These are phyloP conservation scores for Kodamaea leandrae DNA, from an alignment of 805 yeast genomes.

Conservation along the genomic window DNA sequence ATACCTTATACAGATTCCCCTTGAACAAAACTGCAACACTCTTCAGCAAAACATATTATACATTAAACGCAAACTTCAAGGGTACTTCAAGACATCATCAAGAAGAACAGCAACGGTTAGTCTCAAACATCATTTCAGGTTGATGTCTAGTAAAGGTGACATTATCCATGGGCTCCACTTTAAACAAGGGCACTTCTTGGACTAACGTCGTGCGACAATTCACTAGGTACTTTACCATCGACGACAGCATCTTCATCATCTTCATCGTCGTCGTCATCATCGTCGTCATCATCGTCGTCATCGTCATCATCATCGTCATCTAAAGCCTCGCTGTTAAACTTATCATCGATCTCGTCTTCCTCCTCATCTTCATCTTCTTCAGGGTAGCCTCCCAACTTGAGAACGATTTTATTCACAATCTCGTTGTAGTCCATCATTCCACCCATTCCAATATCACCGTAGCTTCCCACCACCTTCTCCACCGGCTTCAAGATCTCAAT, in stretches of 20 bases:
- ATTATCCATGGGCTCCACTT: too few species aligned
- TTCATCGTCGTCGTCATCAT: conserved; percentile 34
- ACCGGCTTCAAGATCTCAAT: conserved; percentile 91
- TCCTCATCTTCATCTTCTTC: conserved; percentile 52
- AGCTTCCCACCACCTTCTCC: conserved; percentile 86
- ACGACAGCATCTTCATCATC: conserved; percentile 47
- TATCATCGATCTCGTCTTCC: conserved; percentile 41
- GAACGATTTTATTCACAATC: conserved; percentile 79
- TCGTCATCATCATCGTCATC: conserved; percentile 28
- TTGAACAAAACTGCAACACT: too few species aligned
- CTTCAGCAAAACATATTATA: too few species aligned
- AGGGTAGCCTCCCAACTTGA: conserved; percentile 57
- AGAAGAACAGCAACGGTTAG: too few species aligned
- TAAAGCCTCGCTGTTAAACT: conserved; percentile 32
- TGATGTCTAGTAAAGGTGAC: too few species aligned
- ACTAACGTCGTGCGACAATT: neutral
- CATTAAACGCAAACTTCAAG: too few species aligned
- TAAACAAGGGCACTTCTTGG: neutral
- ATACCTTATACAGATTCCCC: too few species aligned
- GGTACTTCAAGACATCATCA: too few species aligned
- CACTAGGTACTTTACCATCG: conserved; percentile 41
- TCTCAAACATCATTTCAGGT: neutral
- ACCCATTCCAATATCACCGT: conserved; percentile 99
- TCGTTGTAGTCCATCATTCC: conserved; percentile 99
- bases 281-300: conserved; percentile 33